Evolutionary conservation across 1,284 basidiomycete genomes (phyloP), one percentile per base, ranked within the genome.

Genomic region (Gomphus bonarii): DNA sequence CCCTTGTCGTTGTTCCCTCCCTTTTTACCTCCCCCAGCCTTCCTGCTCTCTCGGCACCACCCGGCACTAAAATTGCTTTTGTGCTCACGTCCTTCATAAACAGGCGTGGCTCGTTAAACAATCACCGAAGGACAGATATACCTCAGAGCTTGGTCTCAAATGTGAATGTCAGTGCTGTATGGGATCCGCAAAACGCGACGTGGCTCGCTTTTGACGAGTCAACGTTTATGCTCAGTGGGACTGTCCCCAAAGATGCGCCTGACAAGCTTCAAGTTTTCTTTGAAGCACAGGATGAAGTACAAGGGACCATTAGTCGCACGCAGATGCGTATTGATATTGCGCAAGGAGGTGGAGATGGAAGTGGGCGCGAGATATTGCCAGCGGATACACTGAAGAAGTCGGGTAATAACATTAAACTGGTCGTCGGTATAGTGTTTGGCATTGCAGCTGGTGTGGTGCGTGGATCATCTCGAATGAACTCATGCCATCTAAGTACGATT

Each of bases 1-100:
- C 77, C 5, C 62, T 95, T 54, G 76, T 76, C 14, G 68, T 88
- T 25, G 82, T 83, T 20, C 76, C 84, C 5, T 85, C 88, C 0
- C 83, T 79, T 65, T 92, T 94, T 69, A 76, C 76, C 16, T 62
- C 70, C n/a, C 68, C 78, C 18, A 70, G 72, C 12, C 68, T 91
- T 40, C 79, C 82, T 4, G 71, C 78, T 16, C 69, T 85, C 56
- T 69, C 77, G 43, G 74, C 75, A 36, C 70, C 70, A 59, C 67
- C 75, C 60, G 71, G 81, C 61, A 62, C 73, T 66, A 60, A 66
- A 1, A 66, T 86, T 47, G 62, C 69, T 2, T 80, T 85, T 61
- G 65, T 73, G 61, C 71, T 91, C 16, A 63, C 62, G 1, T 70
- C 70, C 42, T 82, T 74, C 66, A 77, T 83, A 62, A 79, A 79